These are phyloP conservation scores for Leptographium wingfieldii DNA, from an alignment of 2,329 filamentous ascomycete species.

Conservation along the genomic window DNA sequence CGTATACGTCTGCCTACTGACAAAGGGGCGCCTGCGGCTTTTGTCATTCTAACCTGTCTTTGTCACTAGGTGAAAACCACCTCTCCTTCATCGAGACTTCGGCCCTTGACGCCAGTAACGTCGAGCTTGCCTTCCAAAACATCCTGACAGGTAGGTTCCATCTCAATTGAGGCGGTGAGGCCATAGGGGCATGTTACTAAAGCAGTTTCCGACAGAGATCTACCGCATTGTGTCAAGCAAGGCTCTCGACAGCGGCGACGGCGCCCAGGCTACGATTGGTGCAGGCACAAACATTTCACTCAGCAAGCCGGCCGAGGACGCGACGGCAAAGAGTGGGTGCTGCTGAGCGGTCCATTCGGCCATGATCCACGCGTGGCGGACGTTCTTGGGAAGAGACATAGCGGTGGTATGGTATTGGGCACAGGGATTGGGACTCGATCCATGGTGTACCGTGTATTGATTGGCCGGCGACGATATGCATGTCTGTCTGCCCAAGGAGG, in stretches of 20 bases:
- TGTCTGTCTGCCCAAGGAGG: background rate
- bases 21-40: too few relatives aligned
- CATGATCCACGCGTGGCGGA: background rate
- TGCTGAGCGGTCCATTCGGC: conserved; percentile 41
- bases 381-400: background rate
- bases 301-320: conserved; percentile 69
- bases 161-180: background rate
- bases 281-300: conserved; percentile 76
- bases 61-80: conserved; percentile 82
- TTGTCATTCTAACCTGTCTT: background rate
- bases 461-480: conserved; percentile 5
- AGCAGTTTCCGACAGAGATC: conserved; percentile 58
- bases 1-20: conserved; percentile 13
- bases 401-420: conserved; percentile 3
- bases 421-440: conserved; percentile 6
- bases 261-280: conserved; percentile 64
- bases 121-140: conserved; percentile 98
- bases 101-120: conserved; percentile 95
- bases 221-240: conserved; percentile 99
- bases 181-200: background rate
- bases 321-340: conserved; percentile 65
- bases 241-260: conserved; percentile 81
- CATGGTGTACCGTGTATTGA: conserved; percentile 8
- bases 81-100: conserved; percentile 99
- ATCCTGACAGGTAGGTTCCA: conserved; percentile 79